These are phyloP conservation scores for Petunia axillaris DNA, from an alignment of 257 asterid species.

Conservation along the genomic window DNA sequence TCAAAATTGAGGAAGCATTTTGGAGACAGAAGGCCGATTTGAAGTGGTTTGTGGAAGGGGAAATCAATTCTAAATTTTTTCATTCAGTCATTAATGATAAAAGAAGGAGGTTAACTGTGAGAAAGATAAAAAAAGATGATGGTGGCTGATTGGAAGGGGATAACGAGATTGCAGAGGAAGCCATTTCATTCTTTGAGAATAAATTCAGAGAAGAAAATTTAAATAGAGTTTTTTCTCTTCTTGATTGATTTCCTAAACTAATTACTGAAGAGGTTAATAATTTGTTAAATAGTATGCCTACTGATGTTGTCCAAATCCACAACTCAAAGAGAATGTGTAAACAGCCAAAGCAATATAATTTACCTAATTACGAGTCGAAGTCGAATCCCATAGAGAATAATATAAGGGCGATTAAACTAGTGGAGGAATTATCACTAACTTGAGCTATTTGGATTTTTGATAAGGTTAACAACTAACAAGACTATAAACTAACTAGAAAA, in stretches of 20 bases:
- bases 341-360: too few species aligned
- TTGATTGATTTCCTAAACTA: background rate
- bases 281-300: too few species aligned
- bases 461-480: too few species aligned
- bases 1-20: background rate
- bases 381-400: too few species aligned
- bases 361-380: too few species aligned
- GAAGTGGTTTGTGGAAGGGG: background rate
- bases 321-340: too few species aligned
- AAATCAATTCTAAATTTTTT: background rate
- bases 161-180: background rate
- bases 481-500: too few species aligned
- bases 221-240: background rate
- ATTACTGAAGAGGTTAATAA: background rate
- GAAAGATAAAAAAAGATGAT: background rate
- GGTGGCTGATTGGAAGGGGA: background rate
- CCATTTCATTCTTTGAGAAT: background rate
- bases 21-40: background rate
- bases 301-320: too few species aligned
- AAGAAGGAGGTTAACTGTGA: background rate
- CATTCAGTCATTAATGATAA: background rate
- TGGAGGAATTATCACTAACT: too few species aligned
- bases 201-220: background rate
- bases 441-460: too few species aligned
- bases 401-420: too few species aligned